phyloP scores from a whole-genome alignment of 495 filamentous ascomycete genomes.

The Annulohypoxylon stygium region DNA sequence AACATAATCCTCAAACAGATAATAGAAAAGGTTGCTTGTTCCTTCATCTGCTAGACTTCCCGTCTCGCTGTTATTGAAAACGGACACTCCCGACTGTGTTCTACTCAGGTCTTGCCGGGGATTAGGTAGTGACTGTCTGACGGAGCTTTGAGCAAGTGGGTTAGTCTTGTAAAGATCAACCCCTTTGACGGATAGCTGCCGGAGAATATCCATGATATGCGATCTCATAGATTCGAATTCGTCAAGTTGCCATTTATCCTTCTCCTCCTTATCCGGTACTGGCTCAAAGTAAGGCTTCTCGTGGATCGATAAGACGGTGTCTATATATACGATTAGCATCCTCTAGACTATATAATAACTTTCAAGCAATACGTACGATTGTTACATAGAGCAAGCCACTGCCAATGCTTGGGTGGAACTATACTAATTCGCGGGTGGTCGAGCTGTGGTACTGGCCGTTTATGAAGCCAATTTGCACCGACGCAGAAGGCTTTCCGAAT shows the following conservation, averaged over 20 bases:
- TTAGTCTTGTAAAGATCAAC: slow-evolving; percentile 55
- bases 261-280: slow-evolving; percentile 49
- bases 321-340: slow-evolving; percentile 51
- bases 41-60: slow-evolving; percentile 65
- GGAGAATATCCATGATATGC: slow-evolving; percentile 79
- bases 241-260: slow-evolving; percentile 49
- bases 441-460: slow-evolving; percentile 53
- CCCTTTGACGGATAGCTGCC: slow-evolving; percentile 70
- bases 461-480: slow-evolving; percentile 84
- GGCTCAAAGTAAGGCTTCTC: slow-evolving; percentile 72
- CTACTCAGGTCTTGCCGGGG: slow-evolving; percentile 51
- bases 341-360: not conserved
- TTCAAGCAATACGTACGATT: slow-evolving; percentile 67
- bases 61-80: slow-evolving; percentile 31
- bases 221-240: slow-evolving; percentile 70
- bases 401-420: slow-evolving; percentile 67
- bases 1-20: slow-evolving; percentile 84
- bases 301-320: slow-evolving; percentile 82
- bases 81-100: slow-evolving; percentile 43
- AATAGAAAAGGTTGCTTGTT: slow-evolving; percentile 84
- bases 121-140: slow-evolving; percentile 50
- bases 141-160: slow-evolving; percentile 63
- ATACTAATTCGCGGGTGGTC: slow-evolving; percentile 47
- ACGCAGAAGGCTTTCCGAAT: slow-evolving; percentile 74
- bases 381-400: slow-evolving; percentile 84